Evolutionary conservation across 208 protist species (phyloP).

Genomic region (Phytomonas sp.): DNA sequence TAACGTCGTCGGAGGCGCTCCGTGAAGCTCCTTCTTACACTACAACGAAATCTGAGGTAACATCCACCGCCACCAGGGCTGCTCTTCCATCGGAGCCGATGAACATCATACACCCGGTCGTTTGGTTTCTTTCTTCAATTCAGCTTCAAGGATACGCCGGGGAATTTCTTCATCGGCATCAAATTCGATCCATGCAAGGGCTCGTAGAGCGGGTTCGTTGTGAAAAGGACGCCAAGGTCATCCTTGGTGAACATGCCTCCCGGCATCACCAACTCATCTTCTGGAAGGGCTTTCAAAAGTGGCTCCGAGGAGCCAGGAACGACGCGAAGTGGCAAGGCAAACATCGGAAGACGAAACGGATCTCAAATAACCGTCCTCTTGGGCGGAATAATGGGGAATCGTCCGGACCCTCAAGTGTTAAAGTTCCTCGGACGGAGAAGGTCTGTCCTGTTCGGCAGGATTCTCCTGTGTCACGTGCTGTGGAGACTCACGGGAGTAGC

Average conservation of each 20-base stretch:
- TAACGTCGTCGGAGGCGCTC: neutral
- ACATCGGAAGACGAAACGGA: neutral
- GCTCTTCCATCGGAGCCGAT: conserved; percentile 1
- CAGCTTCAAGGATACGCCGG: conserved; percentile 71
- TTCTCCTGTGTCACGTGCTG: neutral
- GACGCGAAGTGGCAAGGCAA: neutral
- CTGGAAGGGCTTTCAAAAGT: conserved; percentile 46
- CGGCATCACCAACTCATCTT: conserved; percentile 51
- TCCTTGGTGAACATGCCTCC: conserved; percentile 52
- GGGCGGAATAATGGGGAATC: neutral
- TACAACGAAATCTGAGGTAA: neutral
- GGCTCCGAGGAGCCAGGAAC: conserved; percentile 15
- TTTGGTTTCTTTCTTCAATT: conserved; percentile 59
- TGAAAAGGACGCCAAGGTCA: conserved; percentile 25
- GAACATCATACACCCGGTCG: conserved; percentile 44
- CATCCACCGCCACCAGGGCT: neutral
- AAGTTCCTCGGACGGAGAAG: neutral
- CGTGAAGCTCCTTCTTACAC: neutral
- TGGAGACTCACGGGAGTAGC: neutral
- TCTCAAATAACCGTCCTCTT: neutral
- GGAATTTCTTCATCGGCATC: conserved; percentile 25
- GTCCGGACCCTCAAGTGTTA: neutral
- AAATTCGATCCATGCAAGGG: conserved; percentile 31
- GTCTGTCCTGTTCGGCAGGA: neutral
- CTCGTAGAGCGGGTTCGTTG: conserved; percentile 23